Evolutionary conservation across 169 alveolate genomes (phyloP), one percentile per base, ranked within the genome.

Genomic region (Besnoitia besnoiti): DNA sequence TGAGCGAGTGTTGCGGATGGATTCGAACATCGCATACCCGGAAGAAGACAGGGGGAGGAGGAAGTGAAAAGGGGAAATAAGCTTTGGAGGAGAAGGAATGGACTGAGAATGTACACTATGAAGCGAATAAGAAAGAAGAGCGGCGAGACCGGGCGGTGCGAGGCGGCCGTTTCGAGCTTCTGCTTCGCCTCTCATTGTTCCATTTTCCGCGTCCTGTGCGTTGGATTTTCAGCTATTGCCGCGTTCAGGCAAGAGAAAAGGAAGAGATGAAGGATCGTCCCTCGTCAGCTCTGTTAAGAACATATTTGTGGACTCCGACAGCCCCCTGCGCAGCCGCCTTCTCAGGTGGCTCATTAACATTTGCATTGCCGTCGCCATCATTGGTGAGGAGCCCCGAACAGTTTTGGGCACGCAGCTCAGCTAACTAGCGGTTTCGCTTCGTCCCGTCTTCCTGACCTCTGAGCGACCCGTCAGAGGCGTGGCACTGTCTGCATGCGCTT

Each of bases 181-280:
- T n/a, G n/a, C n/a, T n/a, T 16, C 27, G 67, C 27, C 33, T 16
- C 30, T 8, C 67, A 16, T 19, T 21, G 5, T 19, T n/a, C 27
- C 27, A 55, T n/a, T 10, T 10, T 55, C 67, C 67, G 7, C 30
- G 3, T 16, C 67, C 33, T 21, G 12, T 55, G 67, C 30, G 12
- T 19, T 55, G 67, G 12, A 5, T 19, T 16, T 55, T 19, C 67
- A 8, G 55, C 24, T n/a, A 55, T 21, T n/a, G 12, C 67, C 67
- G 12, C 67, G 67, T n/a, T 55, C 67, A 55, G 67, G 67, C 67
- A 55, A 55, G 67, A 55, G 67, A 55, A 55, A 55, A n/a, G 67
- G 24, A n/a, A 55, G 24, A 19, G 67, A 55, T 5, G 67, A 55
- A 55, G 67, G 67, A 1, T 55, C 24, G 33, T 55, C 67, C 30